Percentiles rank a stretch among this genome's conserved stretches.
These are phyloP conservation scores for Candida michaelii DNA, from an alignment of 805 yeast genomes.

Conservation along the genomic window DNA sequence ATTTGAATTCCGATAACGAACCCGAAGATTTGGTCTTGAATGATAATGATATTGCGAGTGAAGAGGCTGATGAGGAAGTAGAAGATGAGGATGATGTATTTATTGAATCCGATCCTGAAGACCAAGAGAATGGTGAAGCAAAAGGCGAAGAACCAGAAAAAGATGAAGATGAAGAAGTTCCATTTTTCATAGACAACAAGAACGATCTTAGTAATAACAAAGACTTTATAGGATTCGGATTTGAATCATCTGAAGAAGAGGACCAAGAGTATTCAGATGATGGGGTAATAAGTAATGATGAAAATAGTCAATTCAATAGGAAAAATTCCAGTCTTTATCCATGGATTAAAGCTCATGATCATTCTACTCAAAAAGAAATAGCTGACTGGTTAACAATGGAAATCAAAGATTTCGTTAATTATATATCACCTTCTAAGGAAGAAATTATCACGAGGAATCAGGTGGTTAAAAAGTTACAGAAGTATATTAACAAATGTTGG, in stretches of 20 bases:
- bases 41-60: constrained; percentile 26
- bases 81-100: constrained; percentile 17
- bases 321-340: constrained; percentile 47
- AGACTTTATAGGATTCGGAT: constrained; percentile 58
- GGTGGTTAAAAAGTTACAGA: constrained; percentile 60
- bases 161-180: constrained; percentile 3
- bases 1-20: constrained; percentile 15
- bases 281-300: constrained; percentile 37
- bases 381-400: constrained; percentile 87
- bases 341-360: constrained; percentile 79
- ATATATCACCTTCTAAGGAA: constrained; percentile 77
- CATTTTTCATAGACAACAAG: constrained; percentile 1
- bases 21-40: constrained; percentile 23
- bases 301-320: constrained; percentile 25
- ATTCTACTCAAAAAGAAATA: constrained; percentile 70
- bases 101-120: constrained; percentile 18
- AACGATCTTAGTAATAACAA: constrained; percentile 46
- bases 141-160: constrained; percentile 1
- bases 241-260: constrained; percentile 44
- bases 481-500: constrained; percentile 61
- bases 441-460: constrained; percentile 70
- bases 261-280: constrained; percentile 29
- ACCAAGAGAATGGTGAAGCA: constrained; percentile 14
- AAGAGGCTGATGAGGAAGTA: constrained; percentile 18
- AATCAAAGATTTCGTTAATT: constrained; percentile 78